A percentile compares a stretch with the other conserved stretches of the same genome.
Evolutionary conservation across 495 filamentous ascomycete species (phyloP).

Genomic region (Tuber borchii): DNA sequence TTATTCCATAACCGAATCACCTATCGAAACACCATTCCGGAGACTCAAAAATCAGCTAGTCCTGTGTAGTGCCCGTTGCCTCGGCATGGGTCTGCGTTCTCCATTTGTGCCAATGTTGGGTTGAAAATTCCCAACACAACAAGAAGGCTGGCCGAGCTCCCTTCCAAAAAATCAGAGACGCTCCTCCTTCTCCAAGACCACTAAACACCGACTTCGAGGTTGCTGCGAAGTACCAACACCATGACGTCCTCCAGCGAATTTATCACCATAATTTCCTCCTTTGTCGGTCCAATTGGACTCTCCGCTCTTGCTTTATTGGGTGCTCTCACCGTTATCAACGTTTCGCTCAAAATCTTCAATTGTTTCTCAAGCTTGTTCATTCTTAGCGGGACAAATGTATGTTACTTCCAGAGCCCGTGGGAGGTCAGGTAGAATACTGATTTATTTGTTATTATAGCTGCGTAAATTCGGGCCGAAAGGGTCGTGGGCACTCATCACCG

Average conservation of each 20-base stretch:
- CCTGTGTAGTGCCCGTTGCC: background rate
- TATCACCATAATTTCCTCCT: conserved; percentile 20
- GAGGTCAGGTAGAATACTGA: conserved; percentile 10
- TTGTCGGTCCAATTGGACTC: conserved; percentile 25
- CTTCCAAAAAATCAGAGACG: background rate
- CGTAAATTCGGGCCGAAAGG: conserved; percentile 84
- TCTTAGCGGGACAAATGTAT: conserved; percentile 56
- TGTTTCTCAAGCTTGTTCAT: conserved; percentile 66
- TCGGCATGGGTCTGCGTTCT: background rate
- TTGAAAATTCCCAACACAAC: conserved; percentile 6
- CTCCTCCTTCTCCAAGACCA: background rate
- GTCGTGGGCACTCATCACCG: conserved; percentile 90
- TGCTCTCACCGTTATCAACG: conserved; percentile 27
- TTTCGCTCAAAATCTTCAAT: conserved; percentile 27
- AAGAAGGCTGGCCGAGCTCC: background rate
- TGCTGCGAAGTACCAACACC: background rate
- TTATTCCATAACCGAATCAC: no score
- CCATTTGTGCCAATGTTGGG: background rate
- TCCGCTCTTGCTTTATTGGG: conserved; percentile 30
- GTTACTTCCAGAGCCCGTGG: conserved; percentile 21
- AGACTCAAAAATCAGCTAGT: no score
- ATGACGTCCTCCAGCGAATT: conserved; percentile 25
- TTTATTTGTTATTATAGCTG: conserved; percentile 52
- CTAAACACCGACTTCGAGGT: background rate
- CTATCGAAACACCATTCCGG: no score